Conservation (phyloP, 2,329 filamentous ascomycete species). For the Davidsoniella virescens region DNA sequence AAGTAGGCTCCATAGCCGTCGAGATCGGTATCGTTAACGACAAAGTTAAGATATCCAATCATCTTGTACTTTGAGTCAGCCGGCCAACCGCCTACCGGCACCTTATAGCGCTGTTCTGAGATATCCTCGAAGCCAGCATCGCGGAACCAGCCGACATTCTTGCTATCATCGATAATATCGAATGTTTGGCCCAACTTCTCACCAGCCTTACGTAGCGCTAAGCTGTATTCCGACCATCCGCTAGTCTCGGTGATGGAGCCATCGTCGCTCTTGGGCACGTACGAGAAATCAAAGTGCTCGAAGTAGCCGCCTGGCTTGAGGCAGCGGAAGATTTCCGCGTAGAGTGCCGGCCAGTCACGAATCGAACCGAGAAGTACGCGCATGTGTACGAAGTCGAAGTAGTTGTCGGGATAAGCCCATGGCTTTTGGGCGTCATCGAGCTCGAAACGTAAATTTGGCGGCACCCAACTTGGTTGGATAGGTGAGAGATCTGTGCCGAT, state of each 20-base stretch:
- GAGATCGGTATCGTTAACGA: conserved; percentile 21
- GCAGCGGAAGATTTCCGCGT: conserved; percentile 33
- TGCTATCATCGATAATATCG: conserved; percentile 15
- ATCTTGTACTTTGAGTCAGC: conserved; percentile 29
- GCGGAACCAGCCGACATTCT: conserved; percentile 15
- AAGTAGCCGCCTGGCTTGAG: conserved; percentile 38
- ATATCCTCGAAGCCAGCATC: conserved; percentile 18
- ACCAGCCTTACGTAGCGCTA: conserved; percentile 18
- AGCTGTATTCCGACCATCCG: conserved; percentile 17
- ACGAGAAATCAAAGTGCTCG: conserved; percentile 24
- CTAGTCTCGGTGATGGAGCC: conserved; percentile 18
- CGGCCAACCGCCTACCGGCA: conserved; percentile 30
- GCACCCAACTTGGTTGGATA: conserved; percentile 37
- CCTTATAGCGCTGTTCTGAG: conserved; percentile 16
- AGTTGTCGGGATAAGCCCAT: conserved; percentile 28
- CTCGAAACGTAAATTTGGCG: conserved; percentile 44
- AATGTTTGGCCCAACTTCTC: conserved; percentile 20
- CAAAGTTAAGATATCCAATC: conserved; percentile 24
- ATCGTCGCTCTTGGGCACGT: conserved; percentile 22
- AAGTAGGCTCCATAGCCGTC: conserved; percentile 24
- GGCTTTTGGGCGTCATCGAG: conserved; percentile 42
- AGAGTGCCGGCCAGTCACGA: conserved; percentile 36
- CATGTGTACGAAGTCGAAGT: conserved; percentile 44
- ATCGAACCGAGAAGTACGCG: conserved; percentile 35
- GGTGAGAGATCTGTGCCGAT: conserved; percentile 41